Evolutionary conservation across 352 stramenopile genomes (phyloP), one percentile per base, ranked within the genome.

Genomic region (Phytopythium kandeliae): DNA sequence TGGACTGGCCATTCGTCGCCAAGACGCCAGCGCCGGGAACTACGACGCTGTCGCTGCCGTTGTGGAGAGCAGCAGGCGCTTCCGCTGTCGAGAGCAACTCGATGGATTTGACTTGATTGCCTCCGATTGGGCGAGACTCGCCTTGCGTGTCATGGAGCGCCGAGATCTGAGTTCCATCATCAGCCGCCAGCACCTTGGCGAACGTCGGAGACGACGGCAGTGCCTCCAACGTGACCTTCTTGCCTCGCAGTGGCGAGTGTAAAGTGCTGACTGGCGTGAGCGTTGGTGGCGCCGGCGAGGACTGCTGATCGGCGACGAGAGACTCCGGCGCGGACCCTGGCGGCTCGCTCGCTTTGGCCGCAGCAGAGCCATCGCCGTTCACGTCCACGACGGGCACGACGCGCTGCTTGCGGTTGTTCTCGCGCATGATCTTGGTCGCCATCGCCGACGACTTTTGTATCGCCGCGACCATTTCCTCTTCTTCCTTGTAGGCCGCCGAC

Each of bases 381-480:
- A 8, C n/a, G 10, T 52, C 46, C 2, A 21, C 43, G 21, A 52
- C 34, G 1, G 46, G 46, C 12, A 22, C 21, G 34, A 52, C 46
- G 24, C 46, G 46, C 21, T 34, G n/a, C 46, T 41, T 52, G 22
- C 46, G 46, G 19, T 43, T 52, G 34, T 52, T 51, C 0, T 62
- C 45, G 12, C 38, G 51, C 41, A 54, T 51, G 17, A 40, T 65
- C 25, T 62, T 62, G 36, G 50, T 58, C 8, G 59, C 57, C 3
- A 62, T 55, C 12, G 54, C 49, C 7, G 71, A 60, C 12, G 69
- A 69, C 53, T 62, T 84, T 41, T 58, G 65, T 48, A 69, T 76
- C 55, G 37, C 58, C 19, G 55, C 60, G 0, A 52, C 52, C 16
- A 42, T 42, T 21, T 64, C 64, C 42, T 65, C 57, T 34, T 63